Base-by-base conservation (phyloP, 108 stramenopile species). In the Cyclotella kingstonii region DNA sequence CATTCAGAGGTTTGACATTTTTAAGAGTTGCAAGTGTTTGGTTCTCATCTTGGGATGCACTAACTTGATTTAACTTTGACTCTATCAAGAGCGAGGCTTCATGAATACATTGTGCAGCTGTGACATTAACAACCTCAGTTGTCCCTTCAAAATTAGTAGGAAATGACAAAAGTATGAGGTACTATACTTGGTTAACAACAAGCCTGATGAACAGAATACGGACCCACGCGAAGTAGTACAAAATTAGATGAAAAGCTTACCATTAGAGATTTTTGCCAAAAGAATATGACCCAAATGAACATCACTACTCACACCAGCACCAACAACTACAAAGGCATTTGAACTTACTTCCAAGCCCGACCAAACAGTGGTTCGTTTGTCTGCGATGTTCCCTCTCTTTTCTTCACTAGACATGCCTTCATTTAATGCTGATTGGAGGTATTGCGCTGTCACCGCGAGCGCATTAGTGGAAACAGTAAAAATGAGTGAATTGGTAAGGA, bases 251-350 rank as follows among this genome's bases (percentile, higher is more conserved):
- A 22, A 15, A 15, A 15, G 46, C 77, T 55, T 64, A 60, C 89
- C 85, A 63, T 85, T 61, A 12, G 73, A 75, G 17, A 84, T 54
- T 3, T 56, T 73, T 18, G 63, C 70, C 43, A 85, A 41, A 17
- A 89, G 56, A n/a, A 82, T 66, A 68, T 92, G 87, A n/a, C 90
- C 90, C 55, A 84, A 60, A 42, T 82, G 73, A 26, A 79, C 78
- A 68, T 89, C 84, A 18, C 54, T 69, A 54, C 78, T 84, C 28
- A 86, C 71, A 26, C 73, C 75, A 49, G 76, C 82, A 21, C 87
- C 90, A 23, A 76, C 55, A 7, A 91, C n/a, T 19, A 28, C 60
- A 41, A 39, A 39, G 18, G 22, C 34, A 18, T 66, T 52, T n/a
- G 76, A 47, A 60, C 47, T 47, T 0, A 69, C 68, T 47, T 85